Percentiles rank a stretch among this genome's conserved stretches.
These are phyloP conservation scores for Dovyalis caffra DNA, from an alignment of 345 rosid species.

Conservation along the genomic window DNA sequence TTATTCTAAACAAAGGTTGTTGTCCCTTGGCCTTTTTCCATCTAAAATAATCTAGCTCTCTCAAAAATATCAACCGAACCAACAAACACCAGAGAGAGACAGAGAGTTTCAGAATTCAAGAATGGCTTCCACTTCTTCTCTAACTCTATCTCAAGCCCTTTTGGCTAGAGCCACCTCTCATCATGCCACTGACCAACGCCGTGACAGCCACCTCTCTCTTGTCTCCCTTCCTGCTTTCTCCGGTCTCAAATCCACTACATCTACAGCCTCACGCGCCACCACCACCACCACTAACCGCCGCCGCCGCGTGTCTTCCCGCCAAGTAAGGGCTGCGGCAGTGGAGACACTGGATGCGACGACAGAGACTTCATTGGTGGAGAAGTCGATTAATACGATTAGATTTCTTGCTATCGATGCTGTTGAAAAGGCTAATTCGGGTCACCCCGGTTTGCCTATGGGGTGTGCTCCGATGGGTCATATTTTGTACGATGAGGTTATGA, in stretches of 20 bases:
- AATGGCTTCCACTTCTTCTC: constrained; percentile 65
- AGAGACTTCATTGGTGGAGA: constrained; percentile 67
- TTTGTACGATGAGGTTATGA: constrained; percentile 86
- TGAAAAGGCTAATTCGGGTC: constrained; percentile 96
- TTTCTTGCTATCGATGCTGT: constrained; percentile 89
- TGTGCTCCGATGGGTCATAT: constrained; percentile 95
- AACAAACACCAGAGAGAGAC: not conserved
- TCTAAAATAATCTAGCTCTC: not conserved
- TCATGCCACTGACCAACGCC: constrained; percentile 36
- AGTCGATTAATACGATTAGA: constrained; percentile 79
- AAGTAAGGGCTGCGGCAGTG: constrained; percentile 48
- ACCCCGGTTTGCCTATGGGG: constrained; percentile 98
- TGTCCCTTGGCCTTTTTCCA: not conserved
- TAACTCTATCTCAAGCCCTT: constrained; percentile 53
- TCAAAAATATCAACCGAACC: not conserved
- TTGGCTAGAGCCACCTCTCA: constrained; percentile 48
- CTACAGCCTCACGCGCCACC: constrained; percentile 13
- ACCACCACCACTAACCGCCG: constrained; percentile 24
- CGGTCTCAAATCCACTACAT: constrained; percentile 44
- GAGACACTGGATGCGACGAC: constrained; percentile 53
- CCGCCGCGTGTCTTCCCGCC: constrained; percentile 20
- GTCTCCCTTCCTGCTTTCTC: constrained; percentile 49
- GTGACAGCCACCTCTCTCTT: constrained; percentile 36
- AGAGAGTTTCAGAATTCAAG: constrained; percentile 8
- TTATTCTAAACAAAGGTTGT: not conserved